Evolutionary conservation across 129 eudicot species (phyloP).

Genomic region (Centrapalus pauciflorus): DNA sequence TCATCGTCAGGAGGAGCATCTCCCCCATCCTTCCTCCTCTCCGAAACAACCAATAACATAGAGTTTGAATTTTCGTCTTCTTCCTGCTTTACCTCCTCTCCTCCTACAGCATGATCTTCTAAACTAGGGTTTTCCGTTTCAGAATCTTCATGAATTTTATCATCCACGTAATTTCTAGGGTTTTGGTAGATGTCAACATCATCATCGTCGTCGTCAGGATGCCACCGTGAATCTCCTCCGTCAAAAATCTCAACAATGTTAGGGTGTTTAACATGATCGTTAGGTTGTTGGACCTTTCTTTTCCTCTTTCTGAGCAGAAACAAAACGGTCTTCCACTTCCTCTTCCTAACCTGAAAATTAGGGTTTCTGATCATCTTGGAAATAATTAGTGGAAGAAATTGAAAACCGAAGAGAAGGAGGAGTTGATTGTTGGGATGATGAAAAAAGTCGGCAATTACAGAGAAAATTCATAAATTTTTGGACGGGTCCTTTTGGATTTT

Average conservation of each 20-base stretch:
- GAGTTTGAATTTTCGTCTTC: constrained; percentile 13
- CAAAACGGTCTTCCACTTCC: constrained; percentile 35
- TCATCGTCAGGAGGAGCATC: constrained; percentile 55
- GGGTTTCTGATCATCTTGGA: constrained; percentile 26
- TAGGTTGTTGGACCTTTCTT: constrained; percentile 7
- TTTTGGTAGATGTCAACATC: not conserved
- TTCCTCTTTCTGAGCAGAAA: constrained; percentile 30
- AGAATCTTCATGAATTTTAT: constrained; percentile 1
- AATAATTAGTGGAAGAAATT: not conserved
- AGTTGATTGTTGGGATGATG: constrained; percentile 10
- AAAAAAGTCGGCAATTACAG: constrained; percentile 2
- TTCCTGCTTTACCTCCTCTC: constrained; percentile 2
- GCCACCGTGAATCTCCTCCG: not conserved
- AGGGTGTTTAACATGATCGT: not conserved
- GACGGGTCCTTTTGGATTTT: not conserved
- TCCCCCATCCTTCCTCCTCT: constrained; percentile 27
- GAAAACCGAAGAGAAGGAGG: not conserved
- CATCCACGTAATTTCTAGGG: constrained; percentile 11
- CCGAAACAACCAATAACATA: constrained; percentile 12
- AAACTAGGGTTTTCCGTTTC: constrained; percentile 18
- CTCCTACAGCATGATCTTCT: constrained; percentile 1
- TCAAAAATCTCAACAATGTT: not conserved
- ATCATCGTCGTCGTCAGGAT: not conserved
- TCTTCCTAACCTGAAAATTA: constrained; percentile 21
- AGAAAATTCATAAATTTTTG: constrained; percentile 12